Base-by-base conservation (phyloP, 106 monocot genomes). In the Dioscorea zingiberensis region DNA sequence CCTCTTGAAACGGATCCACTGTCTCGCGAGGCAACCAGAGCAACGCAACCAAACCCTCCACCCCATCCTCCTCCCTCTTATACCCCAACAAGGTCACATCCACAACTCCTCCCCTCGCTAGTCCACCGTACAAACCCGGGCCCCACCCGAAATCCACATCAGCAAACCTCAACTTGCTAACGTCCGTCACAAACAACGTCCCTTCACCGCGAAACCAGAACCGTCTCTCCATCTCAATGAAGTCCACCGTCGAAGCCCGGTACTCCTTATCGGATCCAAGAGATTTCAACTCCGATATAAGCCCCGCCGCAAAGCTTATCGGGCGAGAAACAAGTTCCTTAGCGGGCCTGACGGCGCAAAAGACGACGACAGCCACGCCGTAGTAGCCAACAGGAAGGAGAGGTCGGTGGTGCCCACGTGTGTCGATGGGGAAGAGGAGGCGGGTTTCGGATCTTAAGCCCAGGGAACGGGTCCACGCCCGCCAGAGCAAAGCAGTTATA, bases 71-170 rank as follows among this genome's bases (percentile, higher is more conserved):
- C 4, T 38, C 38, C 10, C 38, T 38, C 10, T 38, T 38, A 38
- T 38, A 38, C 4, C 38, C 10, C 38, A 38, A 6, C 38, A 38
- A 38, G 6, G 64, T 19, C 64, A 47, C 64, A 45, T 45, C 64
- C 47, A 45, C 64, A 3, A 47, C 47, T 13, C 64, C 64, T 0
- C 46, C 64, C 47, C 64, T 64, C 23, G 64, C 46, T 1, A 47
- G 46, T 13, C 64, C 64, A 14, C 64, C 64, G 14, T 64, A 64
- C 23, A 64, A 45, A 10, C 23, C 46, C 23, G 9, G 24, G 7
- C 64, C 64, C 64, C 64, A 64, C 13, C 64, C 64, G 14, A 64
- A 15, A 15, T 64, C 64, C 47, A 64, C 64, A 0, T 44, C 47
- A 4, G 46, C 64, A 24, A 64, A 64, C 64, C 64, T 15, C 14